A percentile compares a stretch with the other conserved stretches of the same genome.
Evolutionary conservation across 345 rosid species (phyloP).

Genomic region (Eucalyptus victrix): DNA sequence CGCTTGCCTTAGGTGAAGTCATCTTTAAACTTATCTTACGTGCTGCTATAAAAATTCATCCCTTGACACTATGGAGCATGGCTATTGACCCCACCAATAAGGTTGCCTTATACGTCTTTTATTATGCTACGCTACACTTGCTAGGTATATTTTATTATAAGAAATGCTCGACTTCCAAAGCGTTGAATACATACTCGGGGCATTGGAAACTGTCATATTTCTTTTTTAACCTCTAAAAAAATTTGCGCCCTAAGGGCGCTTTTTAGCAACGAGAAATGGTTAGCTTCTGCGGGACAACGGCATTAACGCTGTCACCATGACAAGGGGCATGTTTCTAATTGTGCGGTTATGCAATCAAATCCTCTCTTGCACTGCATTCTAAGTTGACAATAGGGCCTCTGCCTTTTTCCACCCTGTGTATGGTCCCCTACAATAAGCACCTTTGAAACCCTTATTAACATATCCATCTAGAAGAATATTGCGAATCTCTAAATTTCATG

Average conservation of each 20-base stretch:
- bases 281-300: background rate
- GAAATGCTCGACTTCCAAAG: background rate
- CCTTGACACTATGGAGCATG: background rate
- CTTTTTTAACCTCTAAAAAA: background rate
- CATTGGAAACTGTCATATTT: background rate
- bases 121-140: background rate
- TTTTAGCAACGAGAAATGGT: background rate
- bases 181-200: background rate
- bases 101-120: background rate
- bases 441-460: background rate
- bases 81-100: background rate
- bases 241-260: background rate
- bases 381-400: background rate
- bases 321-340: background rate
- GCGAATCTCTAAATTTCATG: background rate
- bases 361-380: background rate
- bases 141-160: background rate
- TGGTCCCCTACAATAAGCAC: background rate
- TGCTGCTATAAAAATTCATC: fast-evolving
- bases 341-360: background rate
- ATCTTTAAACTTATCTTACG: background rate
- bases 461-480: background rate
- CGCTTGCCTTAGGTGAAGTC: background rate
- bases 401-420: background rate
- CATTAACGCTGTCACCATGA: background rate